A percentile compares a stretch with the other conserved stretches of the same genome.
Conservation (phyloP, 345 rosid species). For the Populus alba region DNA sequence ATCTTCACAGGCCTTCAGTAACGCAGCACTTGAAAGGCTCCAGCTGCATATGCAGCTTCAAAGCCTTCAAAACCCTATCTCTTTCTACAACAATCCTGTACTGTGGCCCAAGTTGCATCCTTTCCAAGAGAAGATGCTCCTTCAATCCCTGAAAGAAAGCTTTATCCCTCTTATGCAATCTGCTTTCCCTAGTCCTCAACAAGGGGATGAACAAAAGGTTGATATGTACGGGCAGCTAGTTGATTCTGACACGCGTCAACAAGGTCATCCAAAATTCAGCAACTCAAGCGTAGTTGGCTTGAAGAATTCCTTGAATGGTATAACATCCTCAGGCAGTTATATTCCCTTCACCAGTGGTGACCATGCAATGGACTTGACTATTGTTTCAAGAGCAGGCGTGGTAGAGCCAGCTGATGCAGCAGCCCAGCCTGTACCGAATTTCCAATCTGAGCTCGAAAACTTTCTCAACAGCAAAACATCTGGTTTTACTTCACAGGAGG, state of each 20-base stretch:
- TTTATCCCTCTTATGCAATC: conserved; percentile 20
- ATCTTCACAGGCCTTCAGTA: conserved; percentile 51
- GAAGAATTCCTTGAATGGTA: conserved; percentile 21
- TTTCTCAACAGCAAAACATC: conserved; percentile 25
- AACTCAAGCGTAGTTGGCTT: conserved; percentile 12
- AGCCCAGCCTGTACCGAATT: conserved; percentile 15
- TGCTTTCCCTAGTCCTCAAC: conserved; percentile 17
- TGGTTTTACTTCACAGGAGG: conserved; percentile 30
- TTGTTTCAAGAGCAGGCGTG: neutral
- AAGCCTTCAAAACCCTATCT: conserved; percentile 55
- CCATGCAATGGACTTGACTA: conserved; percentile 17
- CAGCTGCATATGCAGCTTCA: conserved; percentile 95
- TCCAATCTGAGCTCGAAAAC: conserved; percentile 41
- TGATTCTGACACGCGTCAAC: conserved; percentile 16
- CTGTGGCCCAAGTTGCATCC: conserved; percentile 81
- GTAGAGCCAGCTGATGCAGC: conserved; percentile 12
- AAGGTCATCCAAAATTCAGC: conserved; percentile 16
- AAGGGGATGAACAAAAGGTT: conserved; percentile 18
- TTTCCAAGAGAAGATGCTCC: conserved; percentile 41
- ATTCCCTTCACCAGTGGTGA: neutral
- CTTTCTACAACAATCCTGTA: conserved; percentile 59
- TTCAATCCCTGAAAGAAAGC: conserved; percentile 36
- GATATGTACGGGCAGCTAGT: conserved; percentile 12
- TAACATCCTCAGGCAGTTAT: conserved; percentile 14
- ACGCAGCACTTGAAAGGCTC: conserved; percentile 79